Evolutionary conservation across 1,284 basidiomycete genomes (phyloP).

Genomic region (Heterobasidion parviporum): DNA sequence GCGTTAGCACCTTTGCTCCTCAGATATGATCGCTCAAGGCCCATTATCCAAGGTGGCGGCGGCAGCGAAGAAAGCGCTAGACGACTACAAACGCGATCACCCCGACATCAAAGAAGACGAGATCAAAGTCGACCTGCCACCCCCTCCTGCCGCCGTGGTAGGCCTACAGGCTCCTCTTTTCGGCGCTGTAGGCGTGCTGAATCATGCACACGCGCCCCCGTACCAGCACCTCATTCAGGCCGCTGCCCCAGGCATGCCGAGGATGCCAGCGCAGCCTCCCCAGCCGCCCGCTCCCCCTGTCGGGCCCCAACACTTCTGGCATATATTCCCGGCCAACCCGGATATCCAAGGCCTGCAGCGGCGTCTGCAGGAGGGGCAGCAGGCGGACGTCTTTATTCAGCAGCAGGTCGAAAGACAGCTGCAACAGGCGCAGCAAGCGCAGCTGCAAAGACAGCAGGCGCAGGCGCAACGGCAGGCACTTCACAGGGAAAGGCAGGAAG

Average conservation of each 20-base stretch:
- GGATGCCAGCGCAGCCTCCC: background rate
- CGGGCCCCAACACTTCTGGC: background rate
- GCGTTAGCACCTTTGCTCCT: slow-evolving; percentile 11
- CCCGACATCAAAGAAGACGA: slow-evolving; percentile 49
- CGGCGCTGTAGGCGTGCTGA: background rate
- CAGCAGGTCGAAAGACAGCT: background rate
- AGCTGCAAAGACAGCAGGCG: background rate
- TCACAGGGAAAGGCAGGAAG: background rate
- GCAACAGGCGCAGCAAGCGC: background rate
- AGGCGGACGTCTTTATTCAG: background rate
- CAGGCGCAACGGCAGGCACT: background rate
- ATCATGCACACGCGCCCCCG: background rate
- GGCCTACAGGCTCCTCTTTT: background rate
- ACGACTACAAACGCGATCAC: slow-evolving; percentile 45
- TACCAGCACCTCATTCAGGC: background rate
- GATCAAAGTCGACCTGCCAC: slow-evolving; percentile 49
- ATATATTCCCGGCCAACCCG: background rate
- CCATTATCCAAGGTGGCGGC: slow-evolving; percentile 44
- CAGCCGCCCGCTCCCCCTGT: background rate
- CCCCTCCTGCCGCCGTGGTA: slow-evolving; percentile 4
- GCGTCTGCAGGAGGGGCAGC: background rate
- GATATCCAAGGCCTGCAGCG: background rate
- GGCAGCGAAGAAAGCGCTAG: slow-evolving; percentile 58
- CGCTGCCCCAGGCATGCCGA: background rate
- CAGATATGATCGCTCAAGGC: background rate